A percentile compares a stretch with the other conserved stretches of the same genome.
phyloP scores from a whole-genome alignment of 2,329 filamentous ascomycete genomes.

The Verticillium nonalfalfae region DNA sequence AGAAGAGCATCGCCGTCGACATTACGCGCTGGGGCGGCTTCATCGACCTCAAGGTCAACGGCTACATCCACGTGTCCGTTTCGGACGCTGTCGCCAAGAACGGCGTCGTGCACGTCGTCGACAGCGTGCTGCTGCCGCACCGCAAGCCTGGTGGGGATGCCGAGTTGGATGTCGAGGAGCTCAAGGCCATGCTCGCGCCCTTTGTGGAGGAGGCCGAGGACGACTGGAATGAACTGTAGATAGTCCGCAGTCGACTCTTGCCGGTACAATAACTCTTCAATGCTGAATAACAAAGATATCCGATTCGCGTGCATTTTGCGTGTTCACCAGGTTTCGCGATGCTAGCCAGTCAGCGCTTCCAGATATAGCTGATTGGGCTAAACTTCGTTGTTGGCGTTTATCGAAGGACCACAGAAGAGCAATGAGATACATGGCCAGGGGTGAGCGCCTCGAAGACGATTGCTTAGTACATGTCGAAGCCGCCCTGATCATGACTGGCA shows the following conservation, averaged over 20 bases:
- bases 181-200: constrained; percentile 48
- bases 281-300: background rate
- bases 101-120: constrained; percentile 76
- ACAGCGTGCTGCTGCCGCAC: constrained; percentile 70
- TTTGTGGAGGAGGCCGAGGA: constrained; percentile 25
- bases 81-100: constrained; percentile 69
- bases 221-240: constrained; percentile 8
- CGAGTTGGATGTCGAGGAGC: constrained; percentile 54
- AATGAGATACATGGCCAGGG: too few species aligned
- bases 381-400: too few species aligned
- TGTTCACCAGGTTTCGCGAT: too few species aligned
- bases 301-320: too few species aligned
- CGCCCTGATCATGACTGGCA: too few species aligned
- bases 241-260: too few species aligned
- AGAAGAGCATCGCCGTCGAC: constrained; percentile 63
- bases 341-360: too few species aligned
- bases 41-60: constrained; percentile 70
- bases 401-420: too few species aligned
- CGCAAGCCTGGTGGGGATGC: constrained; percentile 38
- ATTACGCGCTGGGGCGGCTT: constrained; percentile 62
- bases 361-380: too few species aligned
- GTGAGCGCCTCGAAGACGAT: too few species aligned
- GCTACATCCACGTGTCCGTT: constrained; percentile 56
- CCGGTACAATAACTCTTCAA: background rate
- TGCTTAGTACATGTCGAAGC: too few species aligned